Conservation (phyloP, 371 early-diverging fungal species). For the Phascolomyces articulosus region DNA sequence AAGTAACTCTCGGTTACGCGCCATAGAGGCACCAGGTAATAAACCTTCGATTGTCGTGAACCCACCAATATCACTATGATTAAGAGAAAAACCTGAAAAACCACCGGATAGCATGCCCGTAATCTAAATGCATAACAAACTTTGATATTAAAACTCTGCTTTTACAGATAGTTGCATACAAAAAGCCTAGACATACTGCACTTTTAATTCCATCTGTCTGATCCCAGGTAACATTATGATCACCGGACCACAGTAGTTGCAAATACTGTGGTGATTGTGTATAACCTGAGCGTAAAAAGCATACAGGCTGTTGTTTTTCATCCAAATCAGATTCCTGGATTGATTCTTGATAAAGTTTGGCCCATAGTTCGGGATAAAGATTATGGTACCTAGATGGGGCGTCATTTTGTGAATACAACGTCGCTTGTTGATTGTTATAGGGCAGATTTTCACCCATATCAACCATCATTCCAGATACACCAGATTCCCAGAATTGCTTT, state of each 20-base stretch:
- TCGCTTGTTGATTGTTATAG: constrained; percentile 13
- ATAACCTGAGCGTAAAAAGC: constrained; percentile 36
- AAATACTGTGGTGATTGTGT: constrained; percentile 36
- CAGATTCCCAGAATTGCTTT: constrained; percentile 32
- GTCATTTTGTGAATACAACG: constrained; percentile 21
- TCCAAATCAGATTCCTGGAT: constrained; percentile 29
- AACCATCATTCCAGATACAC: constrained; percentile 44
- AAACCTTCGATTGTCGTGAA: constrained; percentile 38
- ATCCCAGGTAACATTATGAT: constrained; percentile 48
- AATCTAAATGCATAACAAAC: constrained; percentile 5
- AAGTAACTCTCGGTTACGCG: constrained; percentile 43
- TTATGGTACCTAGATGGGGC: constrained; percentile 34
- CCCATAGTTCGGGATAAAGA: constrained; percentile 43
- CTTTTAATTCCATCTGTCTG: constrained; percentile 47
- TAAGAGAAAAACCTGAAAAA: constrained; percentile 50
- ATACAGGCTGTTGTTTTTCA: constrained; percentile 22
- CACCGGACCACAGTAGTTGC: constrained; percentile 46
- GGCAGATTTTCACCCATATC: constrained; percentile 47
- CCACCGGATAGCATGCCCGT: constrained; percentile 52
- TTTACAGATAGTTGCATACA: no score
- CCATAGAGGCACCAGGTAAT: constrained; percentile 35
- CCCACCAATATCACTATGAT: constrained; percentile 56
- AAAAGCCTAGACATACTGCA: constrained; percentile 28
- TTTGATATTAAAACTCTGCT: no score
- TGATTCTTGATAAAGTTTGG: constrained; percentile 28